Evolutionary conservation across 129 eudicot genomes (phyloP).

Genomic region (Flaveria bidentis): DNA sequence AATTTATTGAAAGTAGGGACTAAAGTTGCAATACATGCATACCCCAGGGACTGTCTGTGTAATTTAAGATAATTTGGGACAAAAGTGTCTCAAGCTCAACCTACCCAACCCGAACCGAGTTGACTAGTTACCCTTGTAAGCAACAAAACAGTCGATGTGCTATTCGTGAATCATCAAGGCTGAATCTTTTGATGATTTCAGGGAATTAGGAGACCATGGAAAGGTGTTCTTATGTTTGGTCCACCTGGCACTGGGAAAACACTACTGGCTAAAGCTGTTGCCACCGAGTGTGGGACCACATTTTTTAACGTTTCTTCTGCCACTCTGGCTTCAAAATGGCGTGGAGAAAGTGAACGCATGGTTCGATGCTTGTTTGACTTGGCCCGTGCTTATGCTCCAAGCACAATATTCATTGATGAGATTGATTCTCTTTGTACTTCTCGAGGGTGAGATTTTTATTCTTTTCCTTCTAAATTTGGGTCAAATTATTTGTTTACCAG

Average conservation of each 20-base stretch:
- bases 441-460: slow-evolving; percentile 63
- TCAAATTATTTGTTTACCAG: neutral
- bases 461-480: neutral
- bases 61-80: neutral
- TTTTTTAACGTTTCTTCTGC: slow-evolving; percentile 99
- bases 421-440: slow-evolving; percentile 97
- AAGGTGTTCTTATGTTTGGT: slow-evolving; percentile 99
- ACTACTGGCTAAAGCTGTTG: slow-evolving; percentile 96
- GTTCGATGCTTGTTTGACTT: slow-evolving; percentile 96
- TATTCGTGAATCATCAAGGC: neutral
- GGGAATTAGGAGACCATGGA: slow-evolving; percentile 99
- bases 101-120: neutral
- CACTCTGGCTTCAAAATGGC: slow-evolving; percentile 97
- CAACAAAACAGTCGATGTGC: neutral
- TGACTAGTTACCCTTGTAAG: neutral
- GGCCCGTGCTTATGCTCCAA: slow-evolving; percentile 96
- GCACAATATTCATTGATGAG: slow-evolving; percentile 96
- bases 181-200: slow-evolving; percentile 36
- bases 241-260: slow-evolving; percentile 99
- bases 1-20: no score
- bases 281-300: slow-evolving; percentile 98
- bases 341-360: slow-evolving; percentile 99
- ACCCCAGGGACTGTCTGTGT: no score
- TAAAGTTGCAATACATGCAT: no score
- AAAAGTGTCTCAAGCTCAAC: neutral